Conservation (phyloP, 306 rosid genomes). For the Rosa rugosa region DNA sequence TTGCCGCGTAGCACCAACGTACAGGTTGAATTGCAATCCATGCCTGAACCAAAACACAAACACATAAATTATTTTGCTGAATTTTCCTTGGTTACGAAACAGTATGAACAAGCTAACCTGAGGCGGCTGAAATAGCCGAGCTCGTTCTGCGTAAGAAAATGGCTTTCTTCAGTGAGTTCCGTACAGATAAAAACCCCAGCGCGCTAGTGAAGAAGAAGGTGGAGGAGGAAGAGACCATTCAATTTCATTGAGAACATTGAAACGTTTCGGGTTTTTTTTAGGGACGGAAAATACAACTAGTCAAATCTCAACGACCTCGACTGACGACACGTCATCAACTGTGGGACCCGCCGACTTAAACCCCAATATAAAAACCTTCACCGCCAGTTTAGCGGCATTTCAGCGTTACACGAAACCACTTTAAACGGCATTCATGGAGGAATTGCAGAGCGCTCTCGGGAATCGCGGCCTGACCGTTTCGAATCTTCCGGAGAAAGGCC, state of each 20-base stretch:
- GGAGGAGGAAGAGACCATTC: constrained; percentile 6
- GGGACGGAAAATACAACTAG: not conserved
- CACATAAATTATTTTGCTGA: not conserved
- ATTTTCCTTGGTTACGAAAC: not conserved
- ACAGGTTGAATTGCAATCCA: constrained; percentile 38
- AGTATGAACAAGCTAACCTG: not conserved
- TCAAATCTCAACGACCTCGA: not conserved
- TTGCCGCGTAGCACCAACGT: constrained; percentile 67
- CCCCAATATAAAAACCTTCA: not conserved
- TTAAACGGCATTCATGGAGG: constrained; percentile 48
- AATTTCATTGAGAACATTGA: not conserved
- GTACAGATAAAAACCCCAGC: not conserved
- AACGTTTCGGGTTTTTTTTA: not conserved
- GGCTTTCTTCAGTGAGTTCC: constrained; percentile 7
- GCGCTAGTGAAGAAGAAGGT: not conserved
- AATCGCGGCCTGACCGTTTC: constrained; percentile 43
- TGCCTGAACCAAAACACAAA: constrained; percentile 31
- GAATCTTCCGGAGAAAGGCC: constrained; percentile 57
- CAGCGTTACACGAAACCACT: not conserved
- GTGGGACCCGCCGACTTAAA: not conserved
- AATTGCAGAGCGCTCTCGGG: constrained; percentile 46
- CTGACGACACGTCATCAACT: not conserved
- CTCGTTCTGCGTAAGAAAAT: not conserved
- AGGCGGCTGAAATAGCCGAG: not conserved
- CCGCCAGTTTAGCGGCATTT: not conserved